Conservation (phyloP, 2,329 filamentous ascomycete species). For the Cercospora sesami region DNA sequence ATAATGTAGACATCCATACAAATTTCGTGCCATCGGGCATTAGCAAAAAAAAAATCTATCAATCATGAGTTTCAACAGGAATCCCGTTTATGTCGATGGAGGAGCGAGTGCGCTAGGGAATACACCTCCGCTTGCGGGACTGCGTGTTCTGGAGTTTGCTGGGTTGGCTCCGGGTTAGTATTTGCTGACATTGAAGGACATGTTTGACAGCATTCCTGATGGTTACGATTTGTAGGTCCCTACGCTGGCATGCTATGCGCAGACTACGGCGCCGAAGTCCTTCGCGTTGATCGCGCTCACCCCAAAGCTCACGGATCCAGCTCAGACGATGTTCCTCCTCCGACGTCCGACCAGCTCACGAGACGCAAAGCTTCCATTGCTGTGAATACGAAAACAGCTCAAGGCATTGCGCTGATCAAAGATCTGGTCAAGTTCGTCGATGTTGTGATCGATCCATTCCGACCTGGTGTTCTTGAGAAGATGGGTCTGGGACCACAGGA, state of each 20-base stretch:
- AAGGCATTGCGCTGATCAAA: conserved; percentile 66
- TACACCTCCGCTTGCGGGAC: conserved; percentile 55
- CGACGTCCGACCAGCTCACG: conserved; percentile 70
- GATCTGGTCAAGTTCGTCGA: conserved; percentile 65
- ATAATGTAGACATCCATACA: background rate
- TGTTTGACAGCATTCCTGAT: background rate
- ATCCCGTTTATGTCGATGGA: conserved; percentile 8
- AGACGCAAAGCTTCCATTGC: conserved; percentile 78
- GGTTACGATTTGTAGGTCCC: conserved; percentile 58
- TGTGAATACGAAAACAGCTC: conserved; percentile 71
- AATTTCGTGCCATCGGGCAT: background rate
- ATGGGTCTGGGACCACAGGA: conserved; percentile 71
- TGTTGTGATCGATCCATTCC: conserved; percentile 88
- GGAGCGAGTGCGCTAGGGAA: conserved; percentile 8
- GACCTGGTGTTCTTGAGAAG: conserved; percentile 85
- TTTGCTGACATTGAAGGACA: background rate
- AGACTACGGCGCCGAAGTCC: conserved; percentile 82
- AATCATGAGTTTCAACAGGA: conserved; percentile 15
- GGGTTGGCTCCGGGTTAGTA: conserved; percentile 55
- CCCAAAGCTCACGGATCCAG: conserved; percentile 41
- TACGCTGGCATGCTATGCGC: conserved; percentile 86
- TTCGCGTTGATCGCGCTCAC: conserved; percentile 74
- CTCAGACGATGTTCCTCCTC: conserved; percentile 34
- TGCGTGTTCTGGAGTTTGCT: conserved; percentile 66
- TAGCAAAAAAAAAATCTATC: background rate